These are phyloP conservation scores for Microstegium vimineum DNA, from an alignment of 176 grass and related monocot genomes.

Conservation along the genomic window DNA sequence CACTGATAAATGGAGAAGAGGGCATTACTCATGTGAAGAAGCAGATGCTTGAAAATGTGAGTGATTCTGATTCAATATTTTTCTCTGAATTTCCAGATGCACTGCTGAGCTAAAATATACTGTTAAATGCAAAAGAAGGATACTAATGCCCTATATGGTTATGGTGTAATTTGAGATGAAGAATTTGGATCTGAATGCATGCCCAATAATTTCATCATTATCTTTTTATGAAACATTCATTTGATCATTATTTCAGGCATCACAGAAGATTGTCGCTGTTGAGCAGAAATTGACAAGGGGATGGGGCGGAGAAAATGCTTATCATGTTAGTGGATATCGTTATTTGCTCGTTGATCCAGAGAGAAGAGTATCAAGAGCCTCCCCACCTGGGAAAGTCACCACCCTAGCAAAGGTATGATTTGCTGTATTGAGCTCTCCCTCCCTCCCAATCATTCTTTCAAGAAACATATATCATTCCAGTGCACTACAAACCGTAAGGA, in stretches of 20 bases:
- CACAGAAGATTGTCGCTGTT: conserved; percentile 62
- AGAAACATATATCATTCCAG: background rate
- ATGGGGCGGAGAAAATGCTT: conserved; percentile 97
- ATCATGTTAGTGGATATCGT: conserved; percentile 90
- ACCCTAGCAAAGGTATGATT: conserved; percentile 79
- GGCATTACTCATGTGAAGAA: conserved; percentile 73
- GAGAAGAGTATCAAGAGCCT: conserved; percentile 78
- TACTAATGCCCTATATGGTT: background rate
- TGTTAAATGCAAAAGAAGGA: background rate
- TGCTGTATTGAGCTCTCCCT: background rate
- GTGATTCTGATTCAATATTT: conserved; percentile 10
- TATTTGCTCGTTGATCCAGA: conserved; percentile 75
- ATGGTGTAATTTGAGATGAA: background rate
- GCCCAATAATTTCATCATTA: conserved; percentile 24
- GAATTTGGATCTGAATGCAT: conserved; percentile 36
- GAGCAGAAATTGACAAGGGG: conserved; percentile 88
- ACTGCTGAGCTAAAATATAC: background rate
- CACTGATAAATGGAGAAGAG: conserved; percentile 71
- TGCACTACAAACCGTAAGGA: background rate
- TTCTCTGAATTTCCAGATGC: conserved; percentile 4
- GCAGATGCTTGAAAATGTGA: conserved; percentile 83
- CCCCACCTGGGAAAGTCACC: conserved; percentile 86
- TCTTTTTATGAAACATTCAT: background rate
- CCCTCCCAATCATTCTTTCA: background rate
- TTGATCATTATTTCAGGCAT: conserved; percentile 58